Conservation (phyloP, 192 early-diverging fungal genomes). For the Podila clonocystis region DNA sequence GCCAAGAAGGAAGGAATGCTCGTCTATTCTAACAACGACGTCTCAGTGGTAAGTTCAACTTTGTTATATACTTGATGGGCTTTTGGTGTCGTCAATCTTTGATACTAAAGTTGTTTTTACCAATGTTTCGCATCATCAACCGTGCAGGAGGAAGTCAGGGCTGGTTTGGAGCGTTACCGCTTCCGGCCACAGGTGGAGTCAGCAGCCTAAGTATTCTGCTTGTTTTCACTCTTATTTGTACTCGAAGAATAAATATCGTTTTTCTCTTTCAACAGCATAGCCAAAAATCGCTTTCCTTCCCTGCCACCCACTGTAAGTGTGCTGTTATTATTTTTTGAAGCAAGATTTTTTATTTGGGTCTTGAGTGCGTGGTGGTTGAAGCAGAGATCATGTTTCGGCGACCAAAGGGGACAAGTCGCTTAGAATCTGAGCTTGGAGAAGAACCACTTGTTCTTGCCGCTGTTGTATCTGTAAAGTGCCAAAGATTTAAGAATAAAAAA, state of each 20-base stretch:
- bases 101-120: slow-evolving; percentile 3
- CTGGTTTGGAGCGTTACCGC: slow-evolving; percentile 55
- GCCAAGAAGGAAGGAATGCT: slow-evolving; percentile 53
- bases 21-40: slow-evolving; percentile 58
- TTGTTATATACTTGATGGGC: not conserved
- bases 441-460: slow-evolving; percentile 99
- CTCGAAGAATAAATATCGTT: too few relatives aligned
- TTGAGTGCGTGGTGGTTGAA: slow-evolving; percentile 3
- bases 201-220: slow-evolving; percentile 33
- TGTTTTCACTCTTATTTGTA: not conserved
- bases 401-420: slow-evolving; percentile 24
- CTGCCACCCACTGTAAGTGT: too few relatives aligned
- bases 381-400: slow-evolving; percentile 1
- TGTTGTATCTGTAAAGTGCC: slow-evolving; percentile 73
- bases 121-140: not conserved
- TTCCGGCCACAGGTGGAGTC: slow-evolving; percentile 52
- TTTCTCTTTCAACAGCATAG: too few relatives aligned
- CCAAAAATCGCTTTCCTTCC: too few relatives aligned
- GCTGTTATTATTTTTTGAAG: not conserved
- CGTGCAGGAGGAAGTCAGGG: slow-evolving; percentile 59
- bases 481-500: not conserved
- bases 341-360: slow-evolving; percentile 6
- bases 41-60: slow-evolving; percentile 59
- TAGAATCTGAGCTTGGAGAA: slow-evolving; percentile 99
- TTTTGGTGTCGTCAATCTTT: not conserved